These are phyloP conservation scores for Leishmania tropica DNA, from an alignment of 208 protist genomes.

Conservation along the genomic window DNA sequence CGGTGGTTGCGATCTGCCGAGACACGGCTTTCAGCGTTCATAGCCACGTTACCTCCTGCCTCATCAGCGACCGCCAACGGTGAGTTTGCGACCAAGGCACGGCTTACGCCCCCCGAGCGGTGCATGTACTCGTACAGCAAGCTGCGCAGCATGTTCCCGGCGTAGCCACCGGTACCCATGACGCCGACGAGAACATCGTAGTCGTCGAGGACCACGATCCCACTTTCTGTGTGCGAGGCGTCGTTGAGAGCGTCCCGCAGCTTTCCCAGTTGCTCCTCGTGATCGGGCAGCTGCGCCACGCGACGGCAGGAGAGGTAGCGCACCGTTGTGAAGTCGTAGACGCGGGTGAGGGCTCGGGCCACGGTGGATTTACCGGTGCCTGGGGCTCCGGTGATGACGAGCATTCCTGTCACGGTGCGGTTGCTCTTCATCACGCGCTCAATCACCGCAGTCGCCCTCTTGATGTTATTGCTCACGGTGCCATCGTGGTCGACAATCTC, in stretches of 20 bases:
- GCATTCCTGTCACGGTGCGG: slow-evolving; percentile 33
- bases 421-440: slow-evolving; percentile 42
- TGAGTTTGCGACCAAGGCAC: slow-evolving; percentile 16
- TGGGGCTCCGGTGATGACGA: slow-evolving; percentile 54
- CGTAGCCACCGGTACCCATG: slow-evolving; percentile 15
- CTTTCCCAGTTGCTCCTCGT: slow-evolving; percentile 36
- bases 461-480: slow-evolving; percentile 36
- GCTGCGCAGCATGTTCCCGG: slow-evolving; percentile 19
- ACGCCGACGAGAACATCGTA: slow-evolving; percentile 84
- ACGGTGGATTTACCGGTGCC: slow-evolving; percentile 74
- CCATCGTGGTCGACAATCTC: slow-evolving; percentile 60
- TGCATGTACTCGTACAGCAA: slow-evolving; percentile 46
- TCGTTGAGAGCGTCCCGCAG: slow-evolving; percentile 94
- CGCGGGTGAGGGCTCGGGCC: slow-evolving; percentile 41
- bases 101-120: slow-evolving; percentile 28
- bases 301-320: slow-evolving; percentile 43
- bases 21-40: slow-evolving; percentile 24
- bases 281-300: slow-evolving; percentile 38
- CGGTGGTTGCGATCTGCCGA: slow-evolving; percentile 23
- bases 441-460: slow-evolving; percentile 29
- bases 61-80: slow-evolving; percentile 20
- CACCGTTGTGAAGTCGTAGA: slow-evolving; percentile 33
- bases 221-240: slow-evolving; percentile 91
- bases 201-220: slow-evolving; percentile 97
- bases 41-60: slow-evolving; percentile 10